These are phyloP conservation scores for Blastomyces parvus DNA, from an alignment of 2,329 filamentous ascomycete species.

Conservation along the genomic window DNA sequence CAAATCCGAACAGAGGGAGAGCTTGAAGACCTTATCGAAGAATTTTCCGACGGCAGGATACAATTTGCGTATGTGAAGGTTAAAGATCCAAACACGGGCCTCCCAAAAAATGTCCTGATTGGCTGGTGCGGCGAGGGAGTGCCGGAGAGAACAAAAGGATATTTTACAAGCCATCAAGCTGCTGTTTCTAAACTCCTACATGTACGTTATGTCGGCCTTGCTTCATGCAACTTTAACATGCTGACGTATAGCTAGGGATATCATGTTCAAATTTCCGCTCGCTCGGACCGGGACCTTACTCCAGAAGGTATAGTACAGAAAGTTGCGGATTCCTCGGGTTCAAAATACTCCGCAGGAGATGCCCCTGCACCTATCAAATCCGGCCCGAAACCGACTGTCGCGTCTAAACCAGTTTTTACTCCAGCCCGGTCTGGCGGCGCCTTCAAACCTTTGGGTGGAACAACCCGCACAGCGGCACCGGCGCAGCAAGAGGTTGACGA, in stretches of 20 bases:
- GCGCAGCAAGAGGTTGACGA: conserved; percentile 54
- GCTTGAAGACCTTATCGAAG: conserved; percentile 78
- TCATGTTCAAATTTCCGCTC: conserved; percentile 93
- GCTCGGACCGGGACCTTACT: conserved; percentile 79
- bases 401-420: conserved; percentile 86
- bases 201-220: conserved; percentile 33
- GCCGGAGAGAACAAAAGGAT: conserved; percentile 95
- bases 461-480: conserved; percentile 44
- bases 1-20: conserved; percentile 61
- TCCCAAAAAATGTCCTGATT: conserved; percentile 88
- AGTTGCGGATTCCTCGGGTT: conserved; percentile 84
- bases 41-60: conserved; percentile 92
- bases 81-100: conserved; percentile 80
- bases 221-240: conserved; percentile 8
- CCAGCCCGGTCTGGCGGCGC: conserved; percentile 55
- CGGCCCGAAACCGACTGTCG: conserved; percentile 52
- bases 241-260: conserved; percentile 53
- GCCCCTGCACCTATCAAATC: conserved; percentile 45
- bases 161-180: conserved; percentile 89
- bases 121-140: conserved; percentile 97
- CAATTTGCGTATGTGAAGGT: conserved; percentile 97
- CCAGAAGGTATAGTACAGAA: conserved; percentile 85
- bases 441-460: conserved; percentile 59
- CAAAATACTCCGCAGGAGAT: conserved; percentile 75
- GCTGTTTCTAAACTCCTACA: conserved; percentile 87